Conservation (phyloP, 1,139 yeast species). For the Magnusiomyces ingens region DNA sequence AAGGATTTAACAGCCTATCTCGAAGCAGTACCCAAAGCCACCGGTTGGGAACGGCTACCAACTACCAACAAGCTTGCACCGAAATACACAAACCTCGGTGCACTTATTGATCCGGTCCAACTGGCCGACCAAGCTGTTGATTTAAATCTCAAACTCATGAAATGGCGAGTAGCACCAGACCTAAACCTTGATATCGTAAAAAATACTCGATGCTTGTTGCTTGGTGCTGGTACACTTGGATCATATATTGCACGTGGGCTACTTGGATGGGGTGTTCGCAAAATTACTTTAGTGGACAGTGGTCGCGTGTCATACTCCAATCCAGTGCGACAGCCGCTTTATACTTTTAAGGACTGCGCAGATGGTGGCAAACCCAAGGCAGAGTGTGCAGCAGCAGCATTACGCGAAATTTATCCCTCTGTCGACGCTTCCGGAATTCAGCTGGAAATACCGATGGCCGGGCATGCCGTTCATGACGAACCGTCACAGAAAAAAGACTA, state of each 20-base stretch:
- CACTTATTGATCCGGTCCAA: conserved; percentile 70
- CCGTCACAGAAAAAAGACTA: conserved; percentile 45
- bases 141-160: conserved; percentile 83
- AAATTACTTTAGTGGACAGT: conserved; percentile 81
- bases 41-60: conserved; percentile 86
- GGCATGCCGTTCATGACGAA: conserved; percentile 68
- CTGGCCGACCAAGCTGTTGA: conserved; percentile 90
- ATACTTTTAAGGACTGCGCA: conserved; percentile 65
- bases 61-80: conserved; percentile 67
- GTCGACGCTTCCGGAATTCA: conserved; percentile 56
- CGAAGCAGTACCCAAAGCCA: conserved; percentile 33
- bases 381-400: conserved; percentile 60
- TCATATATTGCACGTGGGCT: conserved; percentile 81
- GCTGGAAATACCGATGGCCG: conserved; percentile 90
- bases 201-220: conserved; percentile 54
- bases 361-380: conserved; percentile 75
- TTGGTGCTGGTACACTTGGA: conserved; percentile 98
- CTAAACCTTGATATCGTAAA: conserved; percentile 61
- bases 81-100: conserved; percentile 72
- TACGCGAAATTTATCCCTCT: conserved; percentile 70
- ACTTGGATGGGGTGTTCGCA: conserved; percentile 89
- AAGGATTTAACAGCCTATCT: conserved; percentile 6
- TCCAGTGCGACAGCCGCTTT: conserved; percentile 91
- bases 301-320: conserved; percentile 86
- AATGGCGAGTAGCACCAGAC: conserved; percentile 90